A percentile compares a stretch with the other conserved stretches of the same genome.
These are phyloP conservation scores for Amanita pallidorosea DNA, from an alignment of 768 basidiomycete species.

Conservation along the genomic window DNA sequence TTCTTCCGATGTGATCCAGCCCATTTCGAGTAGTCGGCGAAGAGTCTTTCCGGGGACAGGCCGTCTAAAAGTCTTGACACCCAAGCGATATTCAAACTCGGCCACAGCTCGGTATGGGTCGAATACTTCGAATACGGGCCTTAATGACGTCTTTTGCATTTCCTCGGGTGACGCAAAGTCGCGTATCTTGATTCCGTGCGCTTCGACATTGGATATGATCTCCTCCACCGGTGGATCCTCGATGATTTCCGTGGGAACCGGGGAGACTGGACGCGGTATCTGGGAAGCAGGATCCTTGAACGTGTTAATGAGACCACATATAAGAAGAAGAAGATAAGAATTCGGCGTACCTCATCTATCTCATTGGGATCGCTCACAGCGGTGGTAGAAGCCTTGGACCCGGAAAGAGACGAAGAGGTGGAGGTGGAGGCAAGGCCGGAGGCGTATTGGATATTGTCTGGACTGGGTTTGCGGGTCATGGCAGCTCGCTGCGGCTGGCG, in stretches of 20 bases:
- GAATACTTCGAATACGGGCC: constrained; percentile 22
- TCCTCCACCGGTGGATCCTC: constrained; percentile 20
- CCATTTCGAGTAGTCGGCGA: constrained; percentile 25
- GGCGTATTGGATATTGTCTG: too few relatives aligned
- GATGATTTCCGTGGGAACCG: constrained; percentile 23
- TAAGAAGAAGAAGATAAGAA: neutral
- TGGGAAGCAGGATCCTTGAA: constrained; percentile 1
- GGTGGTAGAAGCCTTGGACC: neutral
- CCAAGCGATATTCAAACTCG: constrained; percentile 29
- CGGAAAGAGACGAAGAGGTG: neutral
- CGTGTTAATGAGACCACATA: neutral
- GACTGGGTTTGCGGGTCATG: neutral
- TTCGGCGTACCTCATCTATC: neutral
- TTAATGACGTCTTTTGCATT: constrained; percentile 6
- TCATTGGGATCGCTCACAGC: neutral
- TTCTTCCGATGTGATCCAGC: constrained; percentile 27
- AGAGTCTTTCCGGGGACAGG: constrained; percentile 27
- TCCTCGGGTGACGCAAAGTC: constrained; percentile 22
- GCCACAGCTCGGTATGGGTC: constrained; percentile 25
- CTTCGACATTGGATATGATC: constrained; percentile 15
- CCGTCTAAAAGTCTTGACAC: constrained; percentile 15
- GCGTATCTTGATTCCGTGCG: constrained; percentile 26
- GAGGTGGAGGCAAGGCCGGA: neutral
- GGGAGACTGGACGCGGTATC: constrained; percentile 17
- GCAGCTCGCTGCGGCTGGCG: neutral